These are phyloP conservation scores for Candida koratica DNA, from an alignment of 805 yeast species.

Conservation along the genomic window DNA sequence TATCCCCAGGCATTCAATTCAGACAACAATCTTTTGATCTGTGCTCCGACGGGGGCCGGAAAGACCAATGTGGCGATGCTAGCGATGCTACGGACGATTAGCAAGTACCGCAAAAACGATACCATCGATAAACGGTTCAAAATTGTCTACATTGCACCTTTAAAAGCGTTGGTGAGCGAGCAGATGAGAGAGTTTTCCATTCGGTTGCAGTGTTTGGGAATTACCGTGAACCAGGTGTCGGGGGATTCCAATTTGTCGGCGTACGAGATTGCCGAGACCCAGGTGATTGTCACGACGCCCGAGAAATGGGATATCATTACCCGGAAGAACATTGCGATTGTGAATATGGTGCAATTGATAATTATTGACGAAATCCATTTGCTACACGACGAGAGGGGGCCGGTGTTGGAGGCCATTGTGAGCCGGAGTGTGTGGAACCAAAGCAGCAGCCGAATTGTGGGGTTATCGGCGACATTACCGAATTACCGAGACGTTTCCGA, in stretches of 20 bases:
- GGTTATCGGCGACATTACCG: constrained; percentile 90
- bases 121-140: constrained; percentile 58
- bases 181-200: constrained; percentile 83
- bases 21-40: constrained; percentile 71
- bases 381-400: constrained; percentile 92
- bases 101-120: constrained; percentile 49
- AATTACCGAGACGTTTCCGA: constrained; percentile 82
- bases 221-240: constrained; percentile 78
- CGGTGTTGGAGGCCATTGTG: constrained; percentile 84
- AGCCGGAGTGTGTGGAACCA: constrained; percentile 59
- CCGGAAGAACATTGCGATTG: constrained; percentile 63
- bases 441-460: constrained; percentile 61
- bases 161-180: constrained; percentile 93
- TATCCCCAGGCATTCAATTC: constrained; percentile 71
- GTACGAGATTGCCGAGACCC: constrained; percentile 73
- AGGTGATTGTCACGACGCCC: constrained; percentile 86
- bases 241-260: constrained; percentile 82
- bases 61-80: constrained; percentile 95
- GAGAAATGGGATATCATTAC: constrained; percentile 98
- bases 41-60: constrained; percentile 99
- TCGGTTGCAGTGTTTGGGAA: constrained; percentile 57
- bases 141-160: constrained; percentile 85
- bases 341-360: constrained; percentile 60
- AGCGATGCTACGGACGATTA: constrained; percentile 60
- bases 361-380: constrained; percentile 92